phyloP scores from a whole-genome alignment of 768 basidiomycete species.

The Pleurotus sapidus region DNA sequence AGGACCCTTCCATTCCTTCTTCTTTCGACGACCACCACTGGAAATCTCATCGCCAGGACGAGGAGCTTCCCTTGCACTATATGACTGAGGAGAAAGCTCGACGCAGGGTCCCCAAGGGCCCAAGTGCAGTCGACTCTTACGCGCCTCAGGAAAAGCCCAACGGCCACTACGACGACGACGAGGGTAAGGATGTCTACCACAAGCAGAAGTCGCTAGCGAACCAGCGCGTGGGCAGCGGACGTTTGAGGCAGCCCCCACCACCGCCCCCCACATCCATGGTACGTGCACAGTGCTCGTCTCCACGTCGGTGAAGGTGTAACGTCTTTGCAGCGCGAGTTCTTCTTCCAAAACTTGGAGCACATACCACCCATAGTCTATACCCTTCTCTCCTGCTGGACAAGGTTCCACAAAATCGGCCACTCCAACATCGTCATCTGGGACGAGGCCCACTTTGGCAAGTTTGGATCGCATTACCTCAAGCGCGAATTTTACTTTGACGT shows the following conservation, averaged over 20 bases:
- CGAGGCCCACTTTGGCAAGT: slow-evolving; percentile 99
- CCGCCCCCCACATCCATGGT: slow-evolving; percentile 70
- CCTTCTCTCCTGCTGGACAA: slow-evolving; percentile 90
- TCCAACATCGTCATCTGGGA: slow-evolving; percentile 93
- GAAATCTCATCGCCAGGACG: slow-evolving; percentile 26
- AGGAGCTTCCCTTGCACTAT: slow-evolving; percentile 47
- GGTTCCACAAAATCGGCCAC: slow-evolving; percentile 90
- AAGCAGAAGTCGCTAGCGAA: slow-evolving; percentile 38
- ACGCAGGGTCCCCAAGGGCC: slow-evolving; percentile 34
- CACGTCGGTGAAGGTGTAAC: slow-evolving; percentile 9
- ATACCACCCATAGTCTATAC: slow-evolving; percentile 85
- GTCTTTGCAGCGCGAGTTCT: slow-evolving; percentile 59
- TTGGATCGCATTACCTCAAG: slow-evolving; percentile 97
- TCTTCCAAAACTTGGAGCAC: slow-evolving; percentile 77
- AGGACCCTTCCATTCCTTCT: slow-evolving; percentile 43
- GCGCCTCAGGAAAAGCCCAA: slow-evolving; percentile 1
- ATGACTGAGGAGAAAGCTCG: slow-evolving; percentile 69
- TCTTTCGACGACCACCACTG: slow-evolving; percentile 50
- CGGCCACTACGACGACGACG: slow-evolving; percentile 35
- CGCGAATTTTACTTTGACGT: slow-evolving; percentile 99
- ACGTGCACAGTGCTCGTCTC: slow-evolving; percentile 19
- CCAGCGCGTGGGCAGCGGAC: slow-evolving; percentile 50
- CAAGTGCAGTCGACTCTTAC: slow-evolving; percentile 3
- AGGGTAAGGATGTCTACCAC: slow-evolving; percentile 50
- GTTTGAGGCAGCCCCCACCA: slow-evolving; percentile 52